Conservation (phyloP, 2,329 filamentous ascomycete species). For the Nigrospora oryzae region DNA sequence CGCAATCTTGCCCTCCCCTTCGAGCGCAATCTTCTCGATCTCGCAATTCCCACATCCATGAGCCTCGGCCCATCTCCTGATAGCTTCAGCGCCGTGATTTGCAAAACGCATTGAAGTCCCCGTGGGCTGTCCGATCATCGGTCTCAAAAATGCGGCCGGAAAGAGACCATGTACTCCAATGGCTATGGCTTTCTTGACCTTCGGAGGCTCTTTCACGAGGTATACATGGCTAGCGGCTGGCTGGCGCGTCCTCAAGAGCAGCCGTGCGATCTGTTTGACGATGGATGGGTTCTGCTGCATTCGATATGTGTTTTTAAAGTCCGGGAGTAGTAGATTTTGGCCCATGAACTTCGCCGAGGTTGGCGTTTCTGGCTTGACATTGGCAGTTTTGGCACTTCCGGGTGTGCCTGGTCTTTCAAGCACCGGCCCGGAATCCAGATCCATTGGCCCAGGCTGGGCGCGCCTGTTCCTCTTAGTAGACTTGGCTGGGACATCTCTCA, state of each 20-base stretch:
- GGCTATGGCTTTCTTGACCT: conserved; percentile 76
- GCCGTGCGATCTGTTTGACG: conserved; percentile 53
- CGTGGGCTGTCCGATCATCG: conserved; percentile 87
- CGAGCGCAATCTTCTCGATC: conserved; percentile 88
- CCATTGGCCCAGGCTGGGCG: conserved; percentile 37
- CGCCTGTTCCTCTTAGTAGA: conserved; percentile 32
- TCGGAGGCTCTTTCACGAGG: conserved; percentile 58
- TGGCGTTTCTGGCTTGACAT: conserved; percentile 19
- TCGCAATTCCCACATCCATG: conserved; percentile 68
- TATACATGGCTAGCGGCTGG: conserved; percentile 62
- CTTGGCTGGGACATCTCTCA: conserved; percentile 14
- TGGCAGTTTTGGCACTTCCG: conserved; percentile 16
- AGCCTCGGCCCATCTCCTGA: conserved; percentile 71
- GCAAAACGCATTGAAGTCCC: conserved; percentile 93
- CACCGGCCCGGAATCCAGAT: conserved; percentile 28
- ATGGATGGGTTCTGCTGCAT: conserved; percentile 62
- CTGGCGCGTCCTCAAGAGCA: conserved; percentile 48
- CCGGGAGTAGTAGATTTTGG: conserved; percentile 60
- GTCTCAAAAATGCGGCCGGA: conserved; percentile 77
- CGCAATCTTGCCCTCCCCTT: conserved; percentile 86
- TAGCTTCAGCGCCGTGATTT: conserved; percentile 74
- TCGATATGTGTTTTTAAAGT: conserved; percentile 60
- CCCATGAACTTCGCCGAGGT: conserved; percentile 28
- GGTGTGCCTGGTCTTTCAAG: conserved; percentile 25
- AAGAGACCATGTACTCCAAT: conserved; percentile 95